phyloP scores from a whole-genome alignment of 1,284 basidiomycete species.

The Microbotryum violaceum region DNA sequence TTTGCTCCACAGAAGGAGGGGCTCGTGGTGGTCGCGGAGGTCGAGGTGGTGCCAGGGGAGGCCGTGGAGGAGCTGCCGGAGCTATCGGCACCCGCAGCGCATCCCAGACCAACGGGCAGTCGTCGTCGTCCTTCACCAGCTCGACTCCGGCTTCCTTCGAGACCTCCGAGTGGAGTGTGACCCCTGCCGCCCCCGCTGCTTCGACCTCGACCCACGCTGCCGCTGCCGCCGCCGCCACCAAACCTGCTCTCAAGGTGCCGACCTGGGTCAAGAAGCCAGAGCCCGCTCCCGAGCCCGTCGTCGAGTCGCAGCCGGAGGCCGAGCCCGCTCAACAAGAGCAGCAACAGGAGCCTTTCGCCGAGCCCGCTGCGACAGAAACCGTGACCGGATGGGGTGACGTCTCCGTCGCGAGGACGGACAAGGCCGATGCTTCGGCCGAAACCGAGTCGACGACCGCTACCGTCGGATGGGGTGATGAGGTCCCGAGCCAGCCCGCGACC shows the following conservation, averaged over 20 bases:
- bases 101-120: slow-evolving; percentile 15
- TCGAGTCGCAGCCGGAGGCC: too few species aligned
- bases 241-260: slow-evolving; percentile 1
- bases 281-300: too few species aligned
- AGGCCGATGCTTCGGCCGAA: slow-evolving; percentile 1
- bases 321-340: too few species aligned
- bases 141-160: slow-evolving; percentile 25
- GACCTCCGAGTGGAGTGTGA: slow-evolving; percentile 4
- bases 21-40: slow-evolving; percentile 48
- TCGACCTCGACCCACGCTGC: slow-evolving; percentile 8
- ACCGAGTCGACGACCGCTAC: slow-evolving; percentile 17
- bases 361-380: too few species aligned
- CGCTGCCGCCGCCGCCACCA: slow-evolving; percentile 13
- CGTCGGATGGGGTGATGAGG: slow-evolving; percentile 14
- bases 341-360: too few species aligned
- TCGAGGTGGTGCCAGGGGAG: slow-evolving; percentile 58
- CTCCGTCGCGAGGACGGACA: neutral
- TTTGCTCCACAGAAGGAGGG: neutral
- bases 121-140: slow-evolving; percentile 10
- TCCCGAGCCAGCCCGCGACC: neutral
- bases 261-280: too few species aligned
- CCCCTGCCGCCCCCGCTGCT: slow-evolving; percentile 1
- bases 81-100: slow-evolving; percentile 35
- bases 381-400: too few species aligned
- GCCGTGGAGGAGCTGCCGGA: slow-evolving; percentile 53